Conservation (phyloP, 2,329 filamentous ascomycete genomes). For the Thielaviopsis euricoi region DNA sequence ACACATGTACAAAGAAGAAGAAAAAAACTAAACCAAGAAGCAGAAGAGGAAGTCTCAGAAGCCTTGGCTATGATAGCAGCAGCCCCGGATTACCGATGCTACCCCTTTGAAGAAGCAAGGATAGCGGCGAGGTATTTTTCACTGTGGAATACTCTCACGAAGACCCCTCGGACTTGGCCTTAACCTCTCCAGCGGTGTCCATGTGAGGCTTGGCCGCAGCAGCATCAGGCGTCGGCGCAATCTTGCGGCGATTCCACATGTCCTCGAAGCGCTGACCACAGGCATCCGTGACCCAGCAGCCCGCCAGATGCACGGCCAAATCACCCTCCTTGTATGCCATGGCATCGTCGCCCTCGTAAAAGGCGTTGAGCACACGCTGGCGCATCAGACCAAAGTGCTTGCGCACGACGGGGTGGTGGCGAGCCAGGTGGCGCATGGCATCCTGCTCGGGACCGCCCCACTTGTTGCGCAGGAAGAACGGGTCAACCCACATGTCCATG, state of each 20-base stretch:
- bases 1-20: background rate
- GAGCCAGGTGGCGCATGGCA: conserved; percentile 9
- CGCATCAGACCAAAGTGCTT: conserved; percentile 10
- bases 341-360: conserved; percentile 8
- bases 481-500: conserved; percentile 12
- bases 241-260: conserved; percentile 11
- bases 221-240: background rate
- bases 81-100: background rate
- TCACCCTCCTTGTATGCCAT: conserved; percentile 9
- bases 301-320: conserved; percentile 10
- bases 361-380: conserved; percentile 10
- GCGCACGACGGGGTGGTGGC: conserved; percentile 10
- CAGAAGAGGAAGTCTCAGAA: background rate
- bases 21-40: background rate
- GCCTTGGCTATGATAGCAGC: background rate
- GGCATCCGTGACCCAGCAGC: conserved; percentile 10
- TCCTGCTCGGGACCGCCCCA: conserved; percentile 10
- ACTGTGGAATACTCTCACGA: background rate
- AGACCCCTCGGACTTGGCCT: background rate
- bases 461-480: conserved; percentile 11
- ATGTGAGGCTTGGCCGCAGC: background rate
- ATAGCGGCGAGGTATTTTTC: background rate
- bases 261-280: conserved; percentile 9
- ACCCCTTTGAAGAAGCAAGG: background rate
- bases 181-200: background rate